Conservation (phyloP, 768 basidiomycete genomes). For the Exsudoporus frostii region DNA sequence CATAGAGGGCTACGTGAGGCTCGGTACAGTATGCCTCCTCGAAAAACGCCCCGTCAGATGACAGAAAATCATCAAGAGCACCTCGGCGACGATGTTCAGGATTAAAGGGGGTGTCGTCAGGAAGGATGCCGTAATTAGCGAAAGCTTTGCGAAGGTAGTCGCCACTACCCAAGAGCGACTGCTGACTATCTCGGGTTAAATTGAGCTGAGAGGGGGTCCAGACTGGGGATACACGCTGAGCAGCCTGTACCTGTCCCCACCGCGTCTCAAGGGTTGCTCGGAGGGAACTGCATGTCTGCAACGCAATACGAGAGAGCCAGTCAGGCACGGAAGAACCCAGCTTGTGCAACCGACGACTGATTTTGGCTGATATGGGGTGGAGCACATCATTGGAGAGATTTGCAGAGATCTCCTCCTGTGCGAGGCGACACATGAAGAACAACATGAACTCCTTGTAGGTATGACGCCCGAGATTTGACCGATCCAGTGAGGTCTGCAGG, state of each 20-base stretch:
- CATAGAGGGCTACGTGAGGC: constrained; percentile 25
- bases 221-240: constrained; percentile 23
- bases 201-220: constrained; percentile 17
- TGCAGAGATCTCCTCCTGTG: neutral
- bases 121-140: neutral
- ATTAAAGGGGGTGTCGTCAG: neutral
- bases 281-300: constrained; percentile 14
- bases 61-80: constrained; percentile 18
- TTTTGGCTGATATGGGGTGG: constrained; percentile 36
- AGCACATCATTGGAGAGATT: constrained; percentile 35
- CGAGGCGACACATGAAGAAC: too few relatives aligned
- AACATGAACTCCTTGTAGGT: too few relatives aligned
- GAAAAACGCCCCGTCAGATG: constrained; percentile 7
- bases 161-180: constrained; percentile 32
- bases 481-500: too few relatives aligned
- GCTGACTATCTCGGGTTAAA: constrained; percentile 27
- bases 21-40: constrained; percentile 7
- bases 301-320: constrained; percentile 12
- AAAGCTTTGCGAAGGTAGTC: constrained; percentile 27
- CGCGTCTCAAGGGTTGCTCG: constrained; percentile 28
- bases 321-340: constrained; percentile 21
- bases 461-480: too few relatives aligned
- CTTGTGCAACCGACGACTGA: constrained; percentile 38
- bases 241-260: constrained; percentile 34
- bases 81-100: constrained; percentile 12